These are phyloP conservation scores for Geranomyces michiganensis DNA, from an alignment of 192 early-diverging fungal species.

Conservation along the genomic window DNA sequence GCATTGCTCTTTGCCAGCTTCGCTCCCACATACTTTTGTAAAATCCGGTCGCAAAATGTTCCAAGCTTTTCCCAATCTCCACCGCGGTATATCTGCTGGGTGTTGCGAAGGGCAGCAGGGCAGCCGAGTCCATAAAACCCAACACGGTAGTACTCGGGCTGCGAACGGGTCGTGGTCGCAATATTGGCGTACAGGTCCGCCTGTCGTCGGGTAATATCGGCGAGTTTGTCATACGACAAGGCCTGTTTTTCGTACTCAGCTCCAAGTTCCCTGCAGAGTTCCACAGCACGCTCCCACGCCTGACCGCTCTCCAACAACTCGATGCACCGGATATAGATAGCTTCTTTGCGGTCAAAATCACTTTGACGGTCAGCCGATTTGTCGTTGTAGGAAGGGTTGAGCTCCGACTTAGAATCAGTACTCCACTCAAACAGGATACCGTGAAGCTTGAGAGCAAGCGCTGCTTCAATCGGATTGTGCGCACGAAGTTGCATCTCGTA, in stretches of 20 bases:
- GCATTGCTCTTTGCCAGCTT: conserved; percentile 39
- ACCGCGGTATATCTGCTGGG: conserved; percentile 73
- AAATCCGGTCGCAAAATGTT: conserved; percentile 70
- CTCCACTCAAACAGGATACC: conserved; percentile 70
- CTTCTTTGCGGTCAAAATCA: conserved; percentile 67
- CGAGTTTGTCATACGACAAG: conserved; percentile 56
- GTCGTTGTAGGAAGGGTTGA: conserved; percentile 60
- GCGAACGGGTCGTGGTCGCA: conserved; percentile 44
- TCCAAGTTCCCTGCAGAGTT: conserved; percentile 64
- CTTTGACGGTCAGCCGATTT: conserved; percentile 35
- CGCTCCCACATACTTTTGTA: conserved; percentile 66
- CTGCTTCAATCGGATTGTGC: conserved; percentile 68
- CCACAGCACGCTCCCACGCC: conserved; percentile 75
- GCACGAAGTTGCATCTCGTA: conserved; percentile 57
- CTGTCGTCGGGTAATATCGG: conserved; percentile 58
- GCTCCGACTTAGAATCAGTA: conserved; percentile 46
- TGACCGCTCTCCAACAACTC: conserved; percentile 63
- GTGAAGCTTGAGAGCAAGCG: conserved; percentile 66
- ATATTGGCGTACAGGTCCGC: conserved; percentile 56
- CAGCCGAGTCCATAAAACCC: conserved; percentile 71
- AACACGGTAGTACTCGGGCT: conserved; percentile 70
- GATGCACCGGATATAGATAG: conserved; percentile 61
- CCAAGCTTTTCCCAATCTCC: conserved; percentile 75
- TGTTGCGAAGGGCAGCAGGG: conserved; percentile 53
- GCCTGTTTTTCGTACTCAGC: conserved; percentile 60